Evolutionary conservation across 495 filamentous ascomycete genomes (phyloP), one percentile per base, ranked within the genome.

Genomic region (Penicilliopsis zonata): DNA sequence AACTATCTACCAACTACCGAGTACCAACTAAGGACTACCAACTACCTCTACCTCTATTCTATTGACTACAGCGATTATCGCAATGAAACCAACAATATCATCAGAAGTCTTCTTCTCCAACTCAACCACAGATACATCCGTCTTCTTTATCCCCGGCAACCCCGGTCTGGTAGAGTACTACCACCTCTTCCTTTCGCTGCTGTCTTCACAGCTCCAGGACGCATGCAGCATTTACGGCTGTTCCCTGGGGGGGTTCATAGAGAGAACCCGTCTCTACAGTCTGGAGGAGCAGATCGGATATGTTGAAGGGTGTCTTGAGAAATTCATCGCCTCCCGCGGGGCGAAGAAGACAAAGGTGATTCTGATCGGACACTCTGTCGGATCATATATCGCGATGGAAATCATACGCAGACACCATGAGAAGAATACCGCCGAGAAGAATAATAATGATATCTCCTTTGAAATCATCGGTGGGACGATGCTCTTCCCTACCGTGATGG

Each of bases 101-200:
- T 28, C 41, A 17, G 44, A 59, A 32, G 50, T 40, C 31, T 63
- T 63, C 38, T 48, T 50, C 23, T 38, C 46, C 24, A 31, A 26
- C 2, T 19, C 35, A 28, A 35, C 33, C 13, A 32, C 20, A 7
- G 25, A 40, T 3, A 35, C 41, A 5, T 54, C 49, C 32, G 58
- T 78, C 23, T 77, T 69, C 59, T 83, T 92, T 52, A 73, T 94
- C 24, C 65, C 85, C 17, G 88, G 88, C 10, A 94, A 94, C 39
- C 88, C 88, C 7, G 88, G 88, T 0, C 58, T 94, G 20, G 76
- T 94, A 28, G 59, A 57, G 18, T 95, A 86, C 63, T 96, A 95
- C 55, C 50, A 65, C 21, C 62, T 69, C 1, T 94, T 92, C 53
- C 63, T 85, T 14, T 74, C 54, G 28, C 53, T 60, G 15, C 54